phyloP scores from a whole-genome alignment of 179 eudicot genomes.

The Drosera spatulata region DNA sequence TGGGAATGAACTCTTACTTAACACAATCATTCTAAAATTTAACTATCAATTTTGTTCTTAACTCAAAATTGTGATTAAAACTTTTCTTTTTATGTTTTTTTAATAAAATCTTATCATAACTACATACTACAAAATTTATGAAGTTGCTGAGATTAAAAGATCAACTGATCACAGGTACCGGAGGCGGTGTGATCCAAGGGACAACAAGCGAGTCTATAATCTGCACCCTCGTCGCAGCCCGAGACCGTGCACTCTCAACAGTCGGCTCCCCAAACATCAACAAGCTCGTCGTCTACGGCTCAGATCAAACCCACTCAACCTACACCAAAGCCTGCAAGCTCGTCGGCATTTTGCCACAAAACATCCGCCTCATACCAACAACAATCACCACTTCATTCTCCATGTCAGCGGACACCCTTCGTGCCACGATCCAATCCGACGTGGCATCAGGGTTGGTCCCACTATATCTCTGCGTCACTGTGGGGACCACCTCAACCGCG shows the following conservation, averaged over 20 bases:
- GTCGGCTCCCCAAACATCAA: conserved; percentile 9
- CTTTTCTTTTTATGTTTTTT: background rate
- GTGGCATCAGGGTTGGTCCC: conserved; percentile 7
- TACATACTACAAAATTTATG: no score
- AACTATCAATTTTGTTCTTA: no score
- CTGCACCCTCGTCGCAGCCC: conserved; percentile 29
- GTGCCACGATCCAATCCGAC: conserved; percentile 17
- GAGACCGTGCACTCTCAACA: conserved; percentile 16
- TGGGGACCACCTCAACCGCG: conserved; percentile 35
- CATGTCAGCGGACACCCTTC: conserved; percentile 10
- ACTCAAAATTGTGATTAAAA: background rate
- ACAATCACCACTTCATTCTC: conserved; percentile 13
- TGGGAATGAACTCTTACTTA: no score
- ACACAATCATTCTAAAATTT: no score
- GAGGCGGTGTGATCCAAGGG: conserved; percentile 42
- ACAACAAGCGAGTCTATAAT: conserved; percentile 36
- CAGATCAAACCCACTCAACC: conserved; percentile 38
- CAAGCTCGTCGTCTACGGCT: conserved; percentile 30
- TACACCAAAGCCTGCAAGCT: conserved; percentile 24
- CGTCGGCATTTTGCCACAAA: conserved; percentile 25
- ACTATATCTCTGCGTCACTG: conserved; percentile 22
- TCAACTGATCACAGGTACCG: conserved; percentile 7
- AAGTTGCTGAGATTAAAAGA: no score
- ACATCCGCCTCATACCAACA: conserved; percentile 21
- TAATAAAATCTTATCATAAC: no score